Evolutionary conservation across 345 rosid genomes (phyloP), one percentile per base, ranked within the genome.

Genomic region (Acer campestre): DNA sequence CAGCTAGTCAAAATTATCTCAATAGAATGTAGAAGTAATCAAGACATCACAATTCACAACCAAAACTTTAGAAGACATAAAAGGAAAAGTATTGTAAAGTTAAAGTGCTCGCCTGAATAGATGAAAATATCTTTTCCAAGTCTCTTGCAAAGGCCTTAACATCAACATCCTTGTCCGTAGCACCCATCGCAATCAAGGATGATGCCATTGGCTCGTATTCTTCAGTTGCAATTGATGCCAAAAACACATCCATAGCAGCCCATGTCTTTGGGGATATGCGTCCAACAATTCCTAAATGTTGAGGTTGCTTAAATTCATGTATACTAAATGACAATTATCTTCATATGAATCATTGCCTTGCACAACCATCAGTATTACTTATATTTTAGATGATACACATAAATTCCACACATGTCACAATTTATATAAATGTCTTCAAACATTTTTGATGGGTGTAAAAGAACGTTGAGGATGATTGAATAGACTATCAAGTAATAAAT

Each of bases 181-280:
- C 98, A 8, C 99, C 99, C 98, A 95, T 93, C 83, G 93, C 94
- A 87, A 86, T 92, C 86, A 93, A 88, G 76, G 99, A 91, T 67
- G 96, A 91, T 66, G 99, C 95, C 99, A 95, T 95, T 56, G 94
- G 85, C 72, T 90, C 94, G 18, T 95, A 95, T 72, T 92, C 99
- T 84, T 89, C 92, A 29, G 92, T 84, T 80, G 97, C 88, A 76
- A 95, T 88, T 40, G 99, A 93, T 67, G 89, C 78, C 78, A 95
- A 85, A 82, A 95, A 95, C 71, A 86, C 90, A 78, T 95, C 98
- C 95, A 95, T 92, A 22, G 99, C 99, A 64, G 81, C 88, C 99
- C 99, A 95, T 65, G 98, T 95, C 85, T 84, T 89, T n/a, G 99
- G 99, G 18, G 98, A 93, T 88, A 95, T 91, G 70, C 97, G 96